Evolutionary conservation across 2,329 filamentous ascomycete genomes (phyloP).

Genomic region (Beauveria sp.): DNA sequence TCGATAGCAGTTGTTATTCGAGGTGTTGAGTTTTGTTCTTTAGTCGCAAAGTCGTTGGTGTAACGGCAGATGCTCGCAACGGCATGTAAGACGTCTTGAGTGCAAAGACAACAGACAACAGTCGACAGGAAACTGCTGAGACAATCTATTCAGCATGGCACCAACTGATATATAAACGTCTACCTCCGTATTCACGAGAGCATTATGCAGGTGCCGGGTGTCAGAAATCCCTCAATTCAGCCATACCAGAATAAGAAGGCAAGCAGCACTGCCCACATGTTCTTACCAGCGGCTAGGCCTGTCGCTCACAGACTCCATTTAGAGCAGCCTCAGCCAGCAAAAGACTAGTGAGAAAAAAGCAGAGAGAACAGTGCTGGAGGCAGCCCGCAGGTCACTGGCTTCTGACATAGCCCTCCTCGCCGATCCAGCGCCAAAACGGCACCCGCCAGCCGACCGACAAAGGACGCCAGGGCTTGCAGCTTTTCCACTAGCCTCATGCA

Average conservation of each 20-base stretch:
- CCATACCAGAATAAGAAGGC: slow-evolving; percentile 6
- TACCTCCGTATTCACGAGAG: too few species aligned
- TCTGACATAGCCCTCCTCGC: slow-evolving; percentile 2
- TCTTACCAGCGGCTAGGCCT: slow-evolving; percentile 1
- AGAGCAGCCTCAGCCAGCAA: background rate
- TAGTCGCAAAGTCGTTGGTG: too few species aligned
- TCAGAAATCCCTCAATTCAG: slow-evolving; percentile 1
- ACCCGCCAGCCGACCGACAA: slow-evolving; percentile 1
- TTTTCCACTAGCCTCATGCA: background rate
- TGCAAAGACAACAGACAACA: too few species aligned
- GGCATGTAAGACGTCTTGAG: too few species aligned
- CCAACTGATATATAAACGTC: too few species aligned
- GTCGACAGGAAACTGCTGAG: too few species aligned
- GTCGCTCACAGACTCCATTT: slow-evolving; percentile 2
- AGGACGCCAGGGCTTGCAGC: background rate
- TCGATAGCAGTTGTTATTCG: background rate
- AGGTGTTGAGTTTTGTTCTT: background rate
- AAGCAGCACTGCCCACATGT: background rate
- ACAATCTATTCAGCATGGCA: too few species aligned
- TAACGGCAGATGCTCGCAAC: too few species aligned
- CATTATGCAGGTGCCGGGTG: background rate
- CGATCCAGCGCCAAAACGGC: slow-evolving; percentile 9
- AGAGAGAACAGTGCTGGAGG: background rate
- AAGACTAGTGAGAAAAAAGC: background rate
- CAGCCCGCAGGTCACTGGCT: background rate